phyloP scores from a whole-genome alignment of 495 filamentous ascomycete genomes.

The Sabuloglossum arenarium region DNA sequence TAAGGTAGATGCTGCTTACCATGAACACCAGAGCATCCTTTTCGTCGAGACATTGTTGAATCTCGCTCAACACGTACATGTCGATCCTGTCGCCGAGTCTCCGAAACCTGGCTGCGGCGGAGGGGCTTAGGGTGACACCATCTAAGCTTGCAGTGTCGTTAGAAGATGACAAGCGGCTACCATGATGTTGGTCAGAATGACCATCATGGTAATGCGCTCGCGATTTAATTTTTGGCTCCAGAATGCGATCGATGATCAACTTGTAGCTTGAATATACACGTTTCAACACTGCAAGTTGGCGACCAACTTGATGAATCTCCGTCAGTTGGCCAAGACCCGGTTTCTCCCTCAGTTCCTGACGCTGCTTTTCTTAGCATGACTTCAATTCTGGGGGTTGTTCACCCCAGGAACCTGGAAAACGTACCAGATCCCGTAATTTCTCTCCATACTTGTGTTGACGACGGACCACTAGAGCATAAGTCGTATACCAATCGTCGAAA shows the following conservation, averaged over 20 bases:
- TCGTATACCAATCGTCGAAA: conserved; percentile 69
- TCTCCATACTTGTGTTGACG: conserved; percentile 38
- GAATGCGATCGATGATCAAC: conserved; percentile 50
- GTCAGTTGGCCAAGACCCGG: conserved; percentile 42
- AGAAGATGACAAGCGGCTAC: not conserved
- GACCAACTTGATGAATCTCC: conserved; percentile 49
- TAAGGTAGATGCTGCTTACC: conserved; percentile 11
- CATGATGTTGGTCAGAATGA: not conserved
- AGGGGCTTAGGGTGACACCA: conserved; percentile 28
- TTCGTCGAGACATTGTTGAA: conserved; percentile 57
- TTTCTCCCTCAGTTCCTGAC: conserved; percentile 34
- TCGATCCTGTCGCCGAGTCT: conserved; percentile 54
- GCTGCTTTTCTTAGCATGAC: conserved; percentile 15
- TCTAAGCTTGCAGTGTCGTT: not conserved
- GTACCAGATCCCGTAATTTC: conserved; percentile 34
- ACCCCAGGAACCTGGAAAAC: conserved; percentile 10
- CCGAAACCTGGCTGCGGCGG: conserved; percentile 54
- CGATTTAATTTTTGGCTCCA: conserved; percentile 23
- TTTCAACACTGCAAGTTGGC: conserved; percentile 44
- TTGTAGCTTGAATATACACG: conserved; percentile 63
- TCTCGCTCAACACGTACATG: conserved; percentile 60
- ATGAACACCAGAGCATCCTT: conserved; percentile 59
- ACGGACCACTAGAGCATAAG: conserved; percentile 38
- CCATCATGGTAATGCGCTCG: not conserved
- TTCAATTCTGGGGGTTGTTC: not conserved